These are phyloP conservation scores for Starmerella powellii DNA, from an alignment of 805 yeast genomes.

Conservation along the genomic window DNA sequence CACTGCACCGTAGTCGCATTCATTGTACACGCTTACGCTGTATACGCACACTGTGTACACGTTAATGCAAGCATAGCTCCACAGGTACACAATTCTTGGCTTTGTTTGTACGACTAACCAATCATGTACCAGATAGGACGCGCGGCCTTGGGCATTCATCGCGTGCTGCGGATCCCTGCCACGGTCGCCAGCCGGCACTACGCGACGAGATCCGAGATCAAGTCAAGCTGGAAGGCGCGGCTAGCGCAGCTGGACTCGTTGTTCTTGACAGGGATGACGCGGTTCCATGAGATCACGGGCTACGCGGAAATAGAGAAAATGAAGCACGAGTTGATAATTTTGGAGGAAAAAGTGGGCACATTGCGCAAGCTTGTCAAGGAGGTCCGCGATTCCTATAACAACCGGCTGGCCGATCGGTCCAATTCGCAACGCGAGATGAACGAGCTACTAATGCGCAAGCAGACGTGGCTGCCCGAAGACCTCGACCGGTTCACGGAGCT, in stretches of 20 bases:
- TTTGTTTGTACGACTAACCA: no score
- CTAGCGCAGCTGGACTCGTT: constrained; percentile 25
- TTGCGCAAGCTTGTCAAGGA: constrained; percentile 37
- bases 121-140: no score
- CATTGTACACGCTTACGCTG: no score
- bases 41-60: no score
- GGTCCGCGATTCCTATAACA: constrained; percentile 32
- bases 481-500: constrained; percentile 72
- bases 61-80: no score
- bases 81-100: no score
- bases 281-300: constrained; percentile 85
- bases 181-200: no score
- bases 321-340: constrained; percentile 44
- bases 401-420: constrained; percentile 36
- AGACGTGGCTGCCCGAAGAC: constrained; percentile 67
- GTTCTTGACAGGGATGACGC: constrained; percentile 33
- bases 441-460: constrained; percentile 74
- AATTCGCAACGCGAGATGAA: constrained; percentile 73
- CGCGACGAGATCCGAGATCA: not conserved
- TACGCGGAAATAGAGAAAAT: constrained; percentile 67
- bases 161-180: no score
- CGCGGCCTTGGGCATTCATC: no score
- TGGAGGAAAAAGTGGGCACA: constrained; percentile 41
- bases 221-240: constrained; percentile 2
- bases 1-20: no score